phyloP scores from a whole-genome alignment of 2,329 filamentous ascomycete genomes.

The Geosmithia flava region DNA sequence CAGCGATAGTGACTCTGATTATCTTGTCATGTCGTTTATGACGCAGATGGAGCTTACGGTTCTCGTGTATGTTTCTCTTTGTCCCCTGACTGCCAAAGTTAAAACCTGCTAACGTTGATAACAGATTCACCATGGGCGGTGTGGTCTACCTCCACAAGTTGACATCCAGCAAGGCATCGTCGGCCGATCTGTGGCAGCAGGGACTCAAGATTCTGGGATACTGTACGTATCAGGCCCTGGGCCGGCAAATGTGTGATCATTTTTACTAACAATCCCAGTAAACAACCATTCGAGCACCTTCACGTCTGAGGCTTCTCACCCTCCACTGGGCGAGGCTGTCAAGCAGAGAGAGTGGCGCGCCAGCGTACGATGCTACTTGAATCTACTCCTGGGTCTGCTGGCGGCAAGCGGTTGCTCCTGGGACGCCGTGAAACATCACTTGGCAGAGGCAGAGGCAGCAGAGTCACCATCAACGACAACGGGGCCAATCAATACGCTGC shows the following conservation, averaged over 20 bases:
- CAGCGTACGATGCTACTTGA: constrained; percentile 54
- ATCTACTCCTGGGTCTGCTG: constrained; percentile 59
- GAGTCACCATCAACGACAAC: constrained; percentile 22
- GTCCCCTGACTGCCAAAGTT: not conserved
- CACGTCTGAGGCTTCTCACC: constrained; percentile 26
- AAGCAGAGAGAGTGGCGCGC: constrained; percentile 51
- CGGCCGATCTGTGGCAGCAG: constrained; percentile 27
- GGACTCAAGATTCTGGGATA: constrained; percentile 32
- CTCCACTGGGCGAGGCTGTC: constrained; percentile 41
- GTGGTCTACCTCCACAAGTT: constrained; percentile 28
- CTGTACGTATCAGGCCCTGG: constrained; percentile 19
- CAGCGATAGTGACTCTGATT: constrained; percentile 33
- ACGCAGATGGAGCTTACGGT: constrained; percentile 45
- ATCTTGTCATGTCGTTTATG: constrained; percentile 47
- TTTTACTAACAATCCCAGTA: constrained; percentile 11
- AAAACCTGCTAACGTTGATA: not conserved
- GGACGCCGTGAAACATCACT: constrained; percentile 45
- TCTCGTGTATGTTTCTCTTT: constrained; percentile 32
- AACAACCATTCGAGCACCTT: constrained; percentile 18
- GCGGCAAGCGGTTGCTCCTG: constrained; percentile 61
- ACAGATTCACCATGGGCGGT: constrained; percentile 42
- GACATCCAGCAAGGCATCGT: not conserved
- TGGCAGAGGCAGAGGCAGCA: constrained; percentile 37
- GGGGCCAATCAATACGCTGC: constrained; percentile 34
- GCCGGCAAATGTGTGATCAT: not conserved